These are phyloP conservation scores for Cercophora sp. DNA, from an alignment of 495 filamentous ascomycete genomes.

Conservation along the genomic window DNA sequence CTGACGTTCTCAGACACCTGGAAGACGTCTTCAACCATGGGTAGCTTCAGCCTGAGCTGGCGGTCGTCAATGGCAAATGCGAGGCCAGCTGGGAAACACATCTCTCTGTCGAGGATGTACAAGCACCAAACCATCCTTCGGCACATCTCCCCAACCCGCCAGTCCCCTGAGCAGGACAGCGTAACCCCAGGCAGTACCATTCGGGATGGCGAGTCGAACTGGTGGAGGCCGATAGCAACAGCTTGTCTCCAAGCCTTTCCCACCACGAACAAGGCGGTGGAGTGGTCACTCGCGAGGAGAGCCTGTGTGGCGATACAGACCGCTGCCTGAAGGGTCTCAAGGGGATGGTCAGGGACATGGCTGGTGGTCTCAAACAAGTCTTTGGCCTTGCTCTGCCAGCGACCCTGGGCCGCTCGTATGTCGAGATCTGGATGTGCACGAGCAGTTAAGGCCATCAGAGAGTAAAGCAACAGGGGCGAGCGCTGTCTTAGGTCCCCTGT, in stretches of 20 bases:
- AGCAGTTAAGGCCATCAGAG: background rate
- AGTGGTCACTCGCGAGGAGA: background rate
- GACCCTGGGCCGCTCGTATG: background rate
- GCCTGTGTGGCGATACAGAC: background rate
- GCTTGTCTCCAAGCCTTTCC: constrained; percentile 7
- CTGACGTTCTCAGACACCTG: background rate
- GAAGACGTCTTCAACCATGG: background rate
- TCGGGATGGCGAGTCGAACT: background rate
- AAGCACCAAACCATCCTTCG: constrained; percentile 3
- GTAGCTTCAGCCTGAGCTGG: background rate
- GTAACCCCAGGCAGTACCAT: background rate
- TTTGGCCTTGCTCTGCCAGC: background rate
- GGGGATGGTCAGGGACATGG: background rate
- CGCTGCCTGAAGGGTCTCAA: constrained; percentile 9
- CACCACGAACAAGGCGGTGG: background rate
- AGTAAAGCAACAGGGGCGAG: background rate
- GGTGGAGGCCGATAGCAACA: background rate
- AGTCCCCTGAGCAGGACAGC: background rate
- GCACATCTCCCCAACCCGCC: background rate
- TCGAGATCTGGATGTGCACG: constrained; percentile 2
- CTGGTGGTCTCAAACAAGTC: background rate
- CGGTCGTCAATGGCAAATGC: background rate
- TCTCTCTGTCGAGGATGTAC: constrained; percentile 2
- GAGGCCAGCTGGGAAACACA: constrained; percentile 2
- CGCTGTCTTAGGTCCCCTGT: background rate